A percentile compares a stretch with the other conserved stretches of the same genome.
phyloP scores from a whole-genome alignment of 306 rosid genomes.

The Lathyrus sativus region DNA sequence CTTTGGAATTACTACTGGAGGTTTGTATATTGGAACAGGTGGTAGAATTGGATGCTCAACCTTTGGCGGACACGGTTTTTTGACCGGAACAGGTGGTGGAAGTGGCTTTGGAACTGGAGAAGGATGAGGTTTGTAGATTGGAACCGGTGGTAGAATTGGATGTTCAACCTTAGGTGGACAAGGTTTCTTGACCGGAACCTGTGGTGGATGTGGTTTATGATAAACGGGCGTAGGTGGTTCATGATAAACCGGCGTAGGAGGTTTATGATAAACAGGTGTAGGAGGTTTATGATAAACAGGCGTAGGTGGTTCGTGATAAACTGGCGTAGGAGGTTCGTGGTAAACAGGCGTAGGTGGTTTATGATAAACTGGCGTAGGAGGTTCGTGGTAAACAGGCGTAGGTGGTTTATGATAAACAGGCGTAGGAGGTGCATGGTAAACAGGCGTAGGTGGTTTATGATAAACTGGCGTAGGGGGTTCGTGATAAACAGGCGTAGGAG shows the following conservation, averaged over 20 bases:
- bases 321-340: constrained; percentile 12
- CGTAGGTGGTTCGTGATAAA: background rate
- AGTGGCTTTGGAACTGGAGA: constrained; percentile 29
- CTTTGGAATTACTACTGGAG: constrained; percentile 14
- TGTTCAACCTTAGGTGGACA: background rate
- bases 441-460: constrained; percentile 31
- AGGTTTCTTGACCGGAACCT: constrained; percentile 16
- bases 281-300: constrained; percentile 17
- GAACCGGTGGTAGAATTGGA: constrained; percentile 7
- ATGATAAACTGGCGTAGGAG: background rate
- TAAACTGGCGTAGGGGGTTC: background rate
- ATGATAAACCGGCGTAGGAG: constrained; percentile 5
- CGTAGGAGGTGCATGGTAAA: background rate
- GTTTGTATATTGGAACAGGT: constrained; percentile 30
- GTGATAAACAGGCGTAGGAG: background rate
- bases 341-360: constrained; percentile 18
- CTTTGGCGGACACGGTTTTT: constrained; percentile 3
- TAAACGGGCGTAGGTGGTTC: background rate
- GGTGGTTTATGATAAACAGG: constrained; percentile 37
- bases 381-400: constrained; percentile 17
- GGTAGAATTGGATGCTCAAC: constrained; percentile 22
- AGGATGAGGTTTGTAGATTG: constrained; percentile 39
- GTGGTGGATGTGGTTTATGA: constrained; percentile 33
- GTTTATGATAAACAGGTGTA: background rate
- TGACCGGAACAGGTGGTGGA: constrained; percentile 29